phyloP scores from a whole-genome alignment of 257 asterid species.

The Scutellaria galericulata region DNA sequence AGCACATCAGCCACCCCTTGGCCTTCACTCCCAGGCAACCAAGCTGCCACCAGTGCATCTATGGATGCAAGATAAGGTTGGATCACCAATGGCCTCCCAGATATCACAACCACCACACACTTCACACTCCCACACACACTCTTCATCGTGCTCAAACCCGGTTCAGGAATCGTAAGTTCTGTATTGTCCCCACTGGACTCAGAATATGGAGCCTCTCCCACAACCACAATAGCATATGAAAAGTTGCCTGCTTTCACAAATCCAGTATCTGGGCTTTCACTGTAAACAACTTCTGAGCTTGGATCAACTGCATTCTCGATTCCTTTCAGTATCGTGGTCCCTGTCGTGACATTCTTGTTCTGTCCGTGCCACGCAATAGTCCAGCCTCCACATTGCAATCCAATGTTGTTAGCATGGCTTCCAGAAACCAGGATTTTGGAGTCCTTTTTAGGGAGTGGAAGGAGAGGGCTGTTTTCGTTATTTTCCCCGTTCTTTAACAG shows the following conservation, averaged over 20 bases:
- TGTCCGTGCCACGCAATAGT: conserved; percentile 63
- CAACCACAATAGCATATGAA: conserved; percentile 54
- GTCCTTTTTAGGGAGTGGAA: conserved; percentile 57
- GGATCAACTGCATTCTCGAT: conserved; percentile 41
- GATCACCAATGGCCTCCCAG: conserved; percentile 60
- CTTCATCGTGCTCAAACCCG: conserved; percentile 40
- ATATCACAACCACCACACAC: conserved; percentile 60
- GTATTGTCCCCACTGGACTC: conserved; percentile 51
- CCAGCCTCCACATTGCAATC: conserved; percentile 68
- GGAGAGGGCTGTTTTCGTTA: conserved; percentile 35
- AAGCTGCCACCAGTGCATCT: conserved; percentile 69
- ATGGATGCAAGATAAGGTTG: conserved; percentile 47
- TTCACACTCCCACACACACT: conserved; percentile 50
- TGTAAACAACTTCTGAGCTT: conserved; percentile 42
- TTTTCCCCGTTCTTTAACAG: conserved; percentile 54
- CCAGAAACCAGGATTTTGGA: conserved; percentile 57
- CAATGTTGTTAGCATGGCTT: conserved; percentile 54
- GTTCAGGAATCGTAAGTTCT: conserved; percentile 49
- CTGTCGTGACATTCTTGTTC: conserved; percentile 47
- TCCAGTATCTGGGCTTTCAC: conserved; percentile 33
- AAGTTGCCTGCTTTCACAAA: conserved; percentile 45
- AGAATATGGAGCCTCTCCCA: conserved; percentile 62
- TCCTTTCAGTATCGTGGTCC: conserved; percentile 56
- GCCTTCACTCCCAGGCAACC: conserved; percentile 79
- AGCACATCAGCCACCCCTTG: conserved; percentile 65